Conservation (phyloP, 108 stramenopile genomes). For the Phaeodactylum tricornutum region DNA sequence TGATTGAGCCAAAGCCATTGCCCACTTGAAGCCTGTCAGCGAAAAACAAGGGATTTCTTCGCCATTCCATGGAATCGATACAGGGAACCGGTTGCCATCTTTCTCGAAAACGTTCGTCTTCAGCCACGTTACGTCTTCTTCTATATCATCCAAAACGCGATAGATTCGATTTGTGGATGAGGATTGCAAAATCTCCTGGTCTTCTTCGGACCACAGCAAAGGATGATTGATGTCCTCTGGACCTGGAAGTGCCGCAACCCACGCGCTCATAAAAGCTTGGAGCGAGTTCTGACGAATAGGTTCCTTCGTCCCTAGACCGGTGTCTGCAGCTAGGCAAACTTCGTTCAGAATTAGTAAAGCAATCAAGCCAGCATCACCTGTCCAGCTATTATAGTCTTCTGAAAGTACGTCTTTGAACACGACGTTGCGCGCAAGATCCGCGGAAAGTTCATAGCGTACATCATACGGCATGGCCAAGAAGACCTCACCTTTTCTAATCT, state of each 20-base stretch:
- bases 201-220: slow-evolving; percentile 60
- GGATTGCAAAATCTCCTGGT: slow-evolving; percentile 70
- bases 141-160: slow-evolving; percentile 67
- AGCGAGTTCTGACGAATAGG: slow-evolving; percentile 18
- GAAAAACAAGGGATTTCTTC: slow-evolving; percentile 51
- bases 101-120: slow-evolving; percentile 39
- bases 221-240: slow-evolving; percentile 57
- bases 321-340: slow-evolving; percentile 29
- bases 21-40: slow-evolving; percentile 68
- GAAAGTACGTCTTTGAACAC: slow-evolving; percentile 45
- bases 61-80: slow-evolving; percentile 16
- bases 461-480: slow-evolving; percentile 49
- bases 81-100: slow-evolving; percentile 49
- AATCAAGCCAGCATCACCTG: slow-evolving; percentile 68
- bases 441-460: slow-evolving; percentile 35
- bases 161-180: slow-evolving; percentile 75
- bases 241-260: slow-evolving; percentile 52
- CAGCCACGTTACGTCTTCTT: slow-evolving; percentile 75
- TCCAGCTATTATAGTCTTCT: slow-evolving; percentile 74
- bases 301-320: slow-evolving; percentile 3
- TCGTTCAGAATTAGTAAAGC: slow-evolving; percentile 68
- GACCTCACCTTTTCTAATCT: slow-evolving; percentile 39
- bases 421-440: slow-evolving; percentile 33
- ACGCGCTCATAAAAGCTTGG: slow-evolving; percentile 45
- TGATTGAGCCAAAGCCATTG: slow-evolving; percentile 63